Base-by-base conservation (phyloP, 768 basidiomycete genomes). In the Cantharellus cinnabarinus region DNA sequence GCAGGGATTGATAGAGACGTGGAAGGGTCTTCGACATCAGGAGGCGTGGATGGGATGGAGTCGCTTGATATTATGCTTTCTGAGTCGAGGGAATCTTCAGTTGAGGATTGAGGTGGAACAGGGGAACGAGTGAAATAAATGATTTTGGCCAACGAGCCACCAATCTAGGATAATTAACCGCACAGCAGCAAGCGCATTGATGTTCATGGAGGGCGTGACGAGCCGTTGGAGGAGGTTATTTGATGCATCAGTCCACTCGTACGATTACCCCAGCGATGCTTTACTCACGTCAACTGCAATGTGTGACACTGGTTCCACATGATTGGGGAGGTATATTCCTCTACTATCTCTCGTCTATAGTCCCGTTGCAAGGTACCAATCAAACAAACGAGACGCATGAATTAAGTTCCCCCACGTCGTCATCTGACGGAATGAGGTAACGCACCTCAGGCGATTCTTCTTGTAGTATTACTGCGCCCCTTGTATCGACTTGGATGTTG, bases 41-140 rank as follows among this genome's bases (percentile, higher is more conserved):
- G 41, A 40, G 60, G 61, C n/a, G 61, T 60, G 57, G 44, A 42
- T 59, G 59, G 42, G 70, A 67, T 53, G 10, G 56, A 40, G 44
- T 48, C 44, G 10, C 10, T 10, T 10, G 34, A 38, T 29, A 29
- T 29, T 29, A 29, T 29, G 5, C 39, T 7, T 15, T 15, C 35
- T 15, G 40, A 38, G 42, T 14, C 50, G 53, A 40, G 34, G 55
- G 41, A 44, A 60, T 68, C 73, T 48, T 81, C 67, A 7, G 83
- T 81, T 4, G 88, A 85, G 4, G 88, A 85, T 39, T 80, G 75
- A n/a, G 84, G 83, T 2, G 85, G 84, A 59, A 86, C 83, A 2
- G 86, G 82, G 4, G 91, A 90, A 55, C 95, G 85, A 51, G 94
- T 97, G 70, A 98, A 98, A 73, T 97, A 99, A 65, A 95, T 89